phyloP scores from a whole-genome alignment of 2,329 filamentous ascomycete genomes.

The Beauveria sp. region DNA sequence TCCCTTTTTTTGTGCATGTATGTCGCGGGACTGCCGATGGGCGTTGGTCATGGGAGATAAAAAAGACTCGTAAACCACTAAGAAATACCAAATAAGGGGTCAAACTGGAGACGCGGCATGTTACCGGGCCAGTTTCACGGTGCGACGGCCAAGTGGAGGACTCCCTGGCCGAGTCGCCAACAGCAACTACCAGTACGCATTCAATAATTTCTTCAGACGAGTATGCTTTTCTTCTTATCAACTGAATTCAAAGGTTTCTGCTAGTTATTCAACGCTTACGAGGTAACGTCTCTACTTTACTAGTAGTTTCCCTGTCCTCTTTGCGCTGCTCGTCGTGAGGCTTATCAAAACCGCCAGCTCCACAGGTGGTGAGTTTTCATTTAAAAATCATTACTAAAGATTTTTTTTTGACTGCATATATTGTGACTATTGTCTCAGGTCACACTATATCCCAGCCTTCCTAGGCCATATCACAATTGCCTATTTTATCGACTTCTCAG shows the following conservation, averaged over 20 bases:
- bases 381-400: neutral
- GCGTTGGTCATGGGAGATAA: no score
- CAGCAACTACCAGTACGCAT: neutral
- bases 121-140: slow-evolving; percentile 8
- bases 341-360: no score
- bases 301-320: no score
- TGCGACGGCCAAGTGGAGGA: slow-evolving; percentile 2
- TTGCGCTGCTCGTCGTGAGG: no score
- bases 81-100: neutral
- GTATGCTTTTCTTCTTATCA: no score
- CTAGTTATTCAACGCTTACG: no score
- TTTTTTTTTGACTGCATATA: neutral
- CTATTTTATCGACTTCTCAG: neutral
- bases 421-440: neutral
- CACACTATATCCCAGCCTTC: neutral
- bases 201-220: neutral
- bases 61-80: no score
- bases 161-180: neutral
- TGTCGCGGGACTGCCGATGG: no score
- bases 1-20: no score
- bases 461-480: neutral
- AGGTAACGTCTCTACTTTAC: no score
- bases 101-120: slow-evolving; percentile 5
- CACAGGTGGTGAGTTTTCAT: neutral
- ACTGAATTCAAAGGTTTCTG: neutral